Evolutionary conservation across 768 basidiomycete species (phyloP), one percentile per base, ranked within the genome.

Genomic region (Chalciporus chontae): DNA sequence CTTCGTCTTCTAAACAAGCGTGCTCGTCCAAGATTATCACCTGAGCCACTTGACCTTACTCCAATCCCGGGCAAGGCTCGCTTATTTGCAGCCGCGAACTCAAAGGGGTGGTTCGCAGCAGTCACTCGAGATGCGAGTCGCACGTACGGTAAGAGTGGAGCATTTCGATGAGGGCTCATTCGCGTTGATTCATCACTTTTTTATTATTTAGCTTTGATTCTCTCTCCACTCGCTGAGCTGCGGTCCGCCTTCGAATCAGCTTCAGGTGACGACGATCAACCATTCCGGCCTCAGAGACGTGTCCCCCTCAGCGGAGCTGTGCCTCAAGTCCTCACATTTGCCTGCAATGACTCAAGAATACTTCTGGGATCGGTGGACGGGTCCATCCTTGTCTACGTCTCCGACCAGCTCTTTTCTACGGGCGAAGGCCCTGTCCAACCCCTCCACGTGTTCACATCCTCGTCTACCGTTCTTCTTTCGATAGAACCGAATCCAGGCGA

Each of bases 101-200:
- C 71, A 11, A 77, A 72, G 54, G 84, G 80, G 24, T 90, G 83
- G 81, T 90, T 90, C 65, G 84, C 79, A 40, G 85, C 86, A 27
- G 76, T 80, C 9, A 73, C 67, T 39, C 66, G 69, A 34, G 68
- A 69, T 43, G 45, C 54, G 42, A 40, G 63, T 57, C 56, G 68
- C 45, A 56, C 66, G 50, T 72, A 70, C 50, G 68, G 80, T 80
- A 48, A 39, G 21, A 21, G 73, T 54, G 29, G 8, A 45, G 9
- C 10, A 42, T 46, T 32, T 39, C 19, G 43, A 39, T 43, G 45
- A 45, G 29, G 26, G 34, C 24, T 24, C 4, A 21, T 21, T 45
- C 23, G 7, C 9, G 8, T 42, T 34, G 3, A 44, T 4, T 4
- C 3, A 44, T 21, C 5, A 4, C n/a, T 27, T 40, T 17, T 9